Percentiles rank a stretch among this genome's conserved stretches.
Evolutionary conservation across 116 monocot species (phyloP).

Genomic region (Posidonia oceanica): DNA sequence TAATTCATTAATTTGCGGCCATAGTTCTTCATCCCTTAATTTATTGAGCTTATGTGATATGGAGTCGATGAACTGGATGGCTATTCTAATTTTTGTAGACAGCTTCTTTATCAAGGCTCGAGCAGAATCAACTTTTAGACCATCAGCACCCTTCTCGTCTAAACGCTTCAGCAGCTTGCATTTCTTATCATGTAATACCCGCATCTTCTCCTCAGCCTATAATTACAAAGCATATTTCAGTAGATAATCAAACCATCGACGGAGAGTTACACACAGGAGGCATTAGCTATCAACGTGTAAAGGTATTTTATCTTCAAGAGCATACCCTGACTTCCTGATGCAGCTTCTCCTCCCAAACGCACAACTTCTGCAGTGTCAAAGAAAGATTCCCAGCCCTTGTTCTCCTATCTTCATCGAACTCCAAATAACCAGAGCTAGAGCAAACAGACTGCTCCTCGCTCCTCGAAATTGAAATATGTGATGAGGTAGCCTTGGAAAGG

Average conservation of each 20-base stretch:
- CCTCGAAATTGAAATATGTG: constrained; percentile 3
- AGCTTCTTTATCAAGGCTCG: constrained; percentile 44
- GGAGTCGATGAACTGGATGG: constrained; percentile 63
- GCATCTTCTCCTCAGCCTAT: constrained; percentile 79
- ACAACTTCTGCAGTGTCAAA: constrained; percentile 67
- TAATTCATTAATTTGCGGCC: constrained; percentile 66
- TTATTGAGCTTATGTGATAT: constrained; percentile 69
- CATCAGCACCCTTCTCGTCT: constrained; percentile 57
- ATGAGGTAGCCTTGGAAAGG: constrained; percentile 2
- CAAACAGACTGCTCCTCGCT: constrained; percentile 5
- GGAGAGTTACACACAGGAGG: too few relatives aligned
- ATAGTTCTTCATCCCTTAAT: constrained; percentile 85
- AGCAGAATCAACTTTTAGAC: constrained; percentile 41
- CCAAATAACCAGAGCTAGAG: constrained; percentile 15
- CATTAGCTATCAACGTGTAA: too few relatives aligned
- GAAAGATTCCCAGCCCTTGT: constrained; percentile 45
- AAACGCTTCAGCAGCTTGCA: constrained; percentile 32
- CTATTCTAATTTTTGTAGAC: constrained; percentile 74
- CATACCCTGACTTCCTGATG: constrained; percentile 82
- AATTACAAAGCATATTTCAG: not conserved
- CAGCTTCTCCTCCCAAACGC: constrained; percentile 91
- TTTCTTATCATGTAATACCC: constrained; percentile 53
- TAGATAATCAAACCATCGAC: not conserved
- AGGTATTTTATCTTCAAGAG: not conserved
- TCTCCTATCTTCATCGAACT: constrained; percentile 32